Evolutionary conservation across 2,329 filamentous ascomycete species (phyloP), one percentile per base, ranked within the genome.

Genomic region (Domatiomyces catenatus): DNA sequence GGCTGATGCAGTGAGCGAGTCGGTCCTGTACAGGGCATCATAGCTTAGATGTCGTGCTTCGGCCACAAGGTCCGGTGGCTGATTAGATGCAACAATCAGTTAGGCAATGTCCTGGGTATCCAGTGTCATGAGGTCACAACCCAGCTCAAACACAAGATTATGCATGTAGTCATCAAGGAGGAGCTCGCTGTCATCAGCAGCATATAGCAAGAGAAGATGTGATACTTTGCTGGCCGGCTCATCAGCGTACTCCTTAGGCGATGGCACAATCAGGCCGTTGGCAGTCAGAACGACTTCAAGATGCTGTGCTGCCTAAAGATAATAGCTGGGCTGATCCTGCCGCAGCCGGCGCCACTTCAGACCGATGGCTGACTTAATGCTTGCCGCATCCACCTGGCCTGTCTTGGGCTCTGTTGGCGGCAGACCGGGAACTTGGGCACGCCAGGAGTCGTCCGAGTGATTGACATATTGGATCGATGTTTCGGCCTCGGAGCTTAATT

Each of bases 91-190:
- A 18, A 50, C 64, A 51, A 67, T 69, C 8, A 71, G 55, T 53
- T 70, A 65, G 22, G 68, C 66, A 52, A 71, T 70, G 58, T 72
- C 70, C 54, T 70, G 68, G 15, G 68, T 68, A 56, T 70, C 67
- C 45, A 72, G 60, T 0, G 65, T 69, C 44, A 71, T 61, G 48
- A 71, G 48, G 54, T 71, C 66, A 24, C 66, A 62, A 10, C 62
- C 58, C 68, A 84, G 68, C 32, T 79, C 73, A 10, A 69, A 68
- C 0, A 84, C 83, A 44, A 83, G 68, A 48, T 77, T 73, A 52
- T 77, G 72, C 1, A 89, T 75, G n/a, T 85, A 68, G 2, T 69
- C 66, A 55, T 81, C 74, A 36, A 86, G 65, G 54, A 75, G 73
- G 46, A 65, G 63, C 50, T 72, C 75, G 42, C 71, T 75, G 46